Evolutionary conservation across 768 basidiomycete species (phyloP).

Genomic region (Trametes sanguinea): DNA sequence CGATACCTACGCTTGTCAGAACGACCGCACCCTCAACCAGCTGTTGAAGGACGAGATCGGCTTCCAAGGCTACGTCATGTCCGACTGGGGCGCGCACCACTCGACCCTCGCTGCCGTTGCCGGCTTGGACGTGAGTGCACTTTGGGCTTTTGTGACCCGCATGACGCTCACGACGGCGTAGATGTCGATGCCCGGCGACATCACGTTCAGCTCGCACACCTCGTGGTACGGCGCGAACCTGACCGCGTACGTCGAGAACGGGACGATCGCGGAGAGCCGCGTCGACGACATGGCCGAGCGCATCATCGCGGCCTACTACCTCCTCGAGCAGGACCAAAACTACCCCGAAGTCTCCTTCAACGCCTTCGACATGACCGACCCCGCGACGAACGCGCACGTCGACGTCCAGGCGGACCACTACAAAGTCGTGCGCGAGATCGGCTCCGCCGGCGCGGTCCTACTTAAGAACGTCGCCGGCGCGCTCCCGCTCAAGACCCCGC

Average conservation of each 20-base stretch:
- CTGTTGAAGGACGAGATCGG: constrained; percentile 76
- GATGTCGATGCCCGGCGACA: constrained; percentile 75
- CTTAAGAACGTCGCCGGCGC: constrained; percentile 67
- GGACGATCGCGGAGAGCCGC: constrained; percentile 63
- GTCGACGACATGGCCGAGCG: constrained; percentile 84
- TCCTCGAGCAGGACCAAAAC: constrained; percentile 61
- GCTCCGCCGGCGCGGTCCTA: constrained; percentile 70
- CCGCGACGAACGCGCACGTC: constrained; percentile 57
- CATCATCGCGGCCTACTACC: constrained; percentile 72
- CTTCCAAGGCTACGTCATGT: constrained; percentile 79
- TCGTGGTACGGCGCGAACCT: constrained; percentile 72
- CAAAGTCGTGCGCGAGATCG: constrained; percentile 69
- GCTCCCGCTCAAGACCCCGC: constrained; percentile 60
- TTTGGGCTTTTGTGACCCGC: not conserved
- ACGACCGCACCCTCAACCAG: constrained; percentile 67
- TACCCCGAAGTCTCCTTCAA: constrained; percentile 77
- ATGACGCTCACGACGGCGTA: constrained; percentile 25
- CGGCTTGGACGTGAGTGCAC: constrained; percentile 60
- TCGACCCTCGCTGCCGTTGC: constrained; percentile 61
- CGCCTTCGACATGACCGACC: constrained; percentile 54
- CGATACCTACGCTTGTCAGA: constrained; percentile 75
- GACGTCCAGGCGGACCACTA: constrained; percentile 73
- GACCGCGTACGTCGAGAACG: constrained; percentile 67
- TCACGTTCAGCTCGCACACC: constrained; percentile 48
- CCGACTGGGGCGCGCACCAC: constrained; percentile 70